Base-by-base conservation (phyloP, 768 basidiomycete species). In the Melanogaster broomeanus region DNA sequence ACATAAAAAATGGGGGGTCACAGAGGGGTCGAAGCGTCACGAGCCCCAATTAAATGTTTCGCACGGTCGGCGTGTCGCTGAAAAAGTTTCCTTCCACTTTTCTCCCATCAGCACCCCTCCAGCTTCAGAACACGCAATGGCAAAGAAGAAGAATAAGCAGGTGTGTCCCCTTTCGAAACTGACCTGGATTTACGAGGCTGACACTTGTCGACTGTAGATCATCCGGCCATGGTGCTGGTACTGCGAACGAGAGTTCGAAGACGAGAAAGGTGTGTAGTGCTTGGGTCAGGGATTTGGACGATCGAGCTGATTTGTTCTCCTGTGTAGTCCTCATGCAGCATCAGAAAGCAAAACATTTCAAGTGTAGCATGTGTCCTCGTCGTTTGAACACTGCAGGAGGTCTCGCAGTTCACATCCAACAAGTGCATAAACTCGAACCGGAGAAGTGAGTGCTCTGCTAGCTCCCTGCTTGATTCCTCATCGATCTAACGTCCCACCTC, bases 341-440 rank as follows among this genome's bases (percentile, higher is more conserved):
- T 72, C 96, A 99, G 67, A 98, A 98, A 73, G 96, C 97, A 12
- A 99, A 99, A 71, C 96, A 98, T 67, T 99, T 98, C 80, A 97
- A 97, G 70, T 98, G 97, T 64, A 85, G 87, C 53, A 85, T 96
- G 80, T 98, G 96, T 67, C 96, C 97, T 18, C 79, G 97, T 53
- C 83, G 94, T 58, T 75, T 99, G 55, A 98, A 99, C 65, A 98
- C 96, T 3, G 97, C 97, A 3, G 97, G 97, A 60, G 97, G 97
- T 69, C 76, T 99, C 25, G 95, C 94, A 7, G 97, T 98, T 3
- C 97, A 99, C 66, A 91, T 96, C 47, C 95, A 98, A 66, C 97
- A 99, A 67, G 97, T 99, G 0, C 97, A 98, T 72, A 99, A 99
- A 69, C 85, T 97, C n/a, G 95, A 97, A 63, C 90, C 95, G 0